phyloP scores from a whole-genome alignment of 805 yeast species.

The Ogataea trehalophila region DNA sequence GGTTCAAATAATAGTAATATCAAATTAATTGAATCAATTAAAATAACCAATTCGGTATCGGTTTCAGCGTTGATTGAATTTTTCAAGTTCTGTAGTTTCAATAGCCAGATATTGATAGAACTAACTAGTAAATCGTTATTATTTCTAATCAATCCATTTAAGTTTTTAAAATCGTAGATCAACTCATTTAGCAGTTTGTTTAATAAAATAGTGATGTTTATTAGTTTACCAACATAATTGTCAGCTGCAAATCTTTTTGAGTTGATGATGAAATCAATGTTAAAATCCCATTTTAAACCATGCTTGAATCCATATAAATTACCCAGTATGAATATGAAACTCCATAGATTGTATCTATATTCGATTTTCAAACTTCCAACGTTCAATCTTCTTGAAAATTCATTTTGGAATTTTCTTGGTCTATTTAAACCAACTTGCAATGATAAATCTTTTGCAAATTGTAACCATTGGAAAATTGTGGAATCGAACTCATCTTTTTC shows the following conservation, averaged over 20 bases:
- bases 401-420: conserved; percentile 11
- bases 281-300: conserved; percentile 25
- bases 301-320: conserved; percentile 21
- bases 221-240: conserved; percentile 15
- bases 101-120: conserved; percentile 23
- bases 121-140: conserved; percentile 11
- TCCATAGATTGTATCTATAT: conserved; percentile 24
- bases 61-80: not conserved
- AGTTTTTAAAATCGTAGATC: conserved; percentile 14
- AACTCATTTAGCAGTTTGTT: conserved; percentile 20
- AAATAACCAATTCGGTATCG: conserved; percentile 1
- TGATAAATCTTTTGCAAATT: conserved; percentile 19
- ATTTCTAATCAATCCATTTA: conserved; percentile 10
- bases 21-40: conserved; percentile 15
- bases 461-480: conserved; percentile 20
- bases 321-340: conserved; percentile 24
- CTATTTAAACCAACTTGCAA: conserved; percentile 18
- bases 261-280: conserved; percentile 16
- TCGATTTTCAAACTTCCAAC: conserved; percentile 9
- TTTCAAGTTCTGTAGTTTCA: conserved; percentile 11
- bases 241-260: conserved; percentile 7
- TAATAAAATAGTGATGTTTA: conserved; percentile 16
- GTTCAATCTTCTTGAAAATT: conserved; percentile 13
- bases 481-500: conserved; percentile 17
- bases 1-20: conserved; percentile 20